Evolutionary conservation across 1,284 basidiomycete genomes (phyloP).

Genomic region (Malassezia vespertilionis): DNA sequence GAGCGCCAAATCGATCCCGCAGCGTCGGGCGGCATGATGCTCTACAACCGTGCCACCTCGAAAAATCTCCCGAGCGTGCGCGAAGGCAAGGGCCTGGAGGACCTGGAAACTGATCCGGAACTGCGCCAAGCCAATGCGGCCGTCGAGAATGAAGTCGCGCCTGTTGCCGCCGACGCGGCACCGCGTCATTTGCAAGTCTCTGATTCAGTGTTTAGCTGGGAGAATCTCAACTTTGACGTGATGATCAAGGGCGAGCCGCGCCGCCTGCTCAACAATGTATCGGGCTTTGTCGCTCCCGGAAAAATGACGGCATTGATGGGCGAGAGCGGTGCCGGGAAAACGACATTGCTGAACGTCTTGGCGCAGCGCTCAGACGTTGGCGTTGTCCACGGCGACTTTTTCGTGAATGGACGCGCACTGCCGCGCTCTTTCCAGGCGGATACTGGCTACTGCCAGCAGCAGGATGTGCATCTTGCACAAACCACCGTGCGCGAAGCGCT

Average conservation of each 20-base stretch:
- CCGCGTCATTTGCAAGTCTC: conserved; percentile 23
- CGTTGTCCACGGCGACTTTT: conserved; percentile 26
- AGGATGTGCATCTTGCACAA: conserved; percentile 29
- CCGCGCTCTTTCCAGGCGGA: conserved; percentile 31
- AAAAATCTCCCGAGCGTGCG: background rate
- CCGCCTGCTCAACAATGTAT: conserved; percentile 49
- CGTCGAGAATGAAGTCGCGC: background rate
- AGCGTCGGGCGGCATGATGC: conserved; percentile 30
- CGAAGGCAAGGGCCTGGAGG: background rate
- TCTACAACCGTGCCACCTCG: conserved; percentile 24
- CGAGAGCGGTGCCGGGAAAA: conserved; percentile 38
- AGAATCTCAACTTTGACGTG: conserved; percentile 33
- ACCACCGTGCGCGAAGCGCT: conserved; percentile 34
- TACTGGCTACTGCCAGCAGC: conserved; percentile 36
- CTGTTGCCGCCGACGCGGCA: background rate
- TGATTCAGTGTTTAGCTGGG: conserved; percentile 30
- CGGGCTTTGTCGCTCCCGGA: conserved; percentile 33
- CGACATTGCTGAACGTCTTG: conserved; percentile 35
- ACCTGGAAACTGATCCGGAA: conserved; percentile 6
- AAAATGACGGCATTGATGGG: conserved; percentile 40
- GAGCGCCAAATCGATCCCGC: conserved; percentile 32
- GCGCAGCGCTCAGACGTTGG: conserved; percentile 29
- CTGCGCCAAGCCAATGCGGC: conserved; percentile 3
- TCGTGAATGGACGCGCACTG: conserved; percentile 24
- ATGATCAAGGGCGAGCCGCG: conserved; percentile 30